phyloP scores from a whole-genome alignment of 1,284 basidiomycete genomes.

The Hymenochaete sp. region DNA sequence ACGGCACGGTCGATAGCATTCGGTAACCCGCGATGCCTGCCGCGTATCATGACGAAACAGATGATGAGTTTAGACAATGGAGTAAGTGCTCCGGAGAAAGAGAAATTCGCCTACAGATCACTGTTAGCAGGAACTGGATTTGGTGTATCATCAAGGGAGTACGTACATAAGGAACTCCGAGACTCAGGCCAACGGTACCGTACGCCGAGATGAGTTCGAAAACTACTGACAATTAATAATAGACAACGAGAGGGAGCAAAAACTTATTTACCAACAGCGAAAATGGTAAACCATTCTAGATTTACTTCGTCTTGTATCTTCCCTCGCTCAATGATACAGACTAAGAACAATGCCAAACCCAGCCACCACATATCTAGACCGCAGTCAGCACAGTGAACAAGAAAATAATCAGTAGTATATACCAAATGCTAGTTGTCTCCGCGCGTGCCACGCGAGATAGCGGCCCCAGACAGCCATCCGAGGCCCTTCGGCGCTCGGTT shows the following conservation, averaged over 20 bases:
- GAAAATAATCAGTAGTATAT: not conserved
- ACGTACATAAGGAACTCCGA: slow-evolving; percentile 57
- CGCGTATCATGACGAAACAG: slow-evolving; percentile 84
- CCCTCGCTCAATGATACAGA: slow-evolving; percentile 82
- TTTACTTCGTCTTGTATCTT: slow-evolving; percentile 46
- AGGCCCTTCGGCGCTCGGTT: slow-evolving; percentile 34
- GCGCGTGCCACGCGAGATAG: slow-evolving; percentile 73
- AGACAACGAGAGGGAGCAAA: slow-evolving; percentile 20
- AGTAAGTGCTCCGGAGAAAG: slow-evolving; percentile 71
- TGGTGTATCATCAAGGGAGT: slow-evolving; percentile 1
- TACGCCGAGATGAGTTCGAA: slow-evolving; percentile 92
- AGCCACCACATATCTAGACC: slow-evolving; percentile 84
- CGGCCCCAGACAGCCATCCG: slow-evolving; percentile 54
- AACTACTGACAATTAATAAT: slow-evolving; percentile 34
- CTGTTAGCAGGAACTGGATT: not conserved
- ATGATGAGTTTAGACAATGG: slow-evolving; percentile 85
- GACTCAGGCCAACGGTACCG: slow-evolving; percentile 81
- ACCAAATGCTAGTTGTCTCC: slow-evolving; percentile 74
- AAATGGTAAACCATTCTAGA: slow-evolving; percentile 70
- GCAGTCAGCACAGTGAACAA: not conserved
- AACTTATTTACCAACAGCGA: slow-evolving; percentile 49
- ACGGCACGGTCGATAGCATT: slow-evolving; percentile 86
- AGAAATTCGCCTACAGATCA: slow-evolving; percentile 54
- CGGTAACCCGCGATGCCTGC: slow-evolving; percentile 83
- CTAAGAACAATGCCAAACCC: slow-evolving; percentile 63